Evolutionary conservation across 2,329 filamentous ascomycete species (phyloP).

Genomic region (Colletotrichum tamarilloi): DNA sequence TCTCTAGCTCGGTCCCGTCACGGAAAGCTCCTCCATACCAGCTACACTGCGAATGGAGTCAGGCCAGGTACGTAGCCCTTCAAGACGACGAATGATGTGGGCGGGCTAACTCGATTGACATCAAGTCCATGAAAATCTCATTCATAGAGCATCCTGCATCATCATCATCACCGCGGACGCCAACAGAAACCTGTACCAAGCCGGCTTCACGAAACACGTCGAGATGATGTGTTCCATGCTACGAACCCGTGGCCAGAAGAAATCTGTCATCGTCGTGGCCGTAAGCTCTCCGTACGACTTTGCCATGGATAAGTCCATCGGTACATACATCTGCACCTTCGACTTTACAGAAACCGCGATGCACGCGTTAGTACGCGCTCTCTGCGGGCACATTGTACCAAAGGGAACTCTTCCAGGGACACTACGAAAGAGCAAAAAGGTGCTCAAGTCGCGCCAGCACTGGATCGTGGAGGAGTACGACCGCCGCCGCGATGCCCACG

Average conservation of each 20-base stretch:
- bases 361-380: conserved; percentile 82
- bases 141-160: conserved; percentile 87
- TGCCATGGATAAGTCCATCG: conserved; percentile 89
- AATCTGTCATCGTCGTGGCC: conserved; percentile 89
- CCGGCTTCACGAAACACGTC: conserved; percentile 95
- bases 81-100: background rate
- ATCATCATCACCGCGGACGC: conserved; percentile 94
- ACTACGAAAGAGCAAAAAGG: conserved; percentile 86
- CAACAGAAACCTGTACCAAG: conserved; percentile 92
- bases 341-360: conserved; percentile 96
- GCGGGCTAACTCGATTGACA: conserved; percentile 25
- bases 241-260: conserved; percentile 81
- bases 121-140: conserved; percentile 87
- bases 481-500: conserved; percentile 78
- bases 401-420: conserved; percentile 75
- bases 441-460: conserved; percentile 88
- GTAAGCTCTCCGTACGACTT: conserved; percentile 98
- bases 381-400: conserved; percentile 80
- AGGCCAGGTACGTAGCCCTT: conserved; percentile 67
- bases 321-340: conserved; percentile 94
- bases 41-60: conserved; percentile 93
- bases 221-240: conserved; percentile 94
- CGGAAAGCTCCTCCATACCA: conserved; percentile 90
- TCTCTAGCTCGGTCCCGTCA: conserved; percentile 87
- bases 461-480: conserved; percentile 95